A percentile compares a stretch with the other conserved stretches of the same genome.
Conservation (phyloP, 495 filamentous ascomycete species). For the Penicillium riverlandense region DNA sequence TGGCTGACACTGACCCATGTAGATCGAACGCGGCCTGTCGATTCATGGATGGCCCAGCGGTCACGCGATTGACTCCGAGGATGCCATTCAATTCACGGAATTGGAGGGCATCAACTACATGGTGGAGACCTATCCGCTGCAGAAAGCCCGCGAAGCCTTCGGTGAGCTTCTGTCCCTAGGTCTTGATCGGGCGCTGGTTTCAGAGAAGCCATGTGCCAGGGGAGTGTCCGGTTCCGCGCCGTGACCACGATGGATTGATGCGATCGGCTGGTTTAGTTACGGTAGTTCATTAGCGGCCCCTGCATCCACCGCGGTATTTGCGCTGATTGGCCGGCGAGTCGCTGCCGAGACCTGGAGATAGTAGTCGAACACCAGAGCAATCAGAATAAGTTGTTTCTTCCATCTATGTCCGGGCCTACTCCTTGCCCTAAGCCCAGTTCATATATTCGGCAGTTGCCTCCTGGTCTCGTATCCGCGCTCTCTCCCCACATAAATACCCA, state of each 20-base stretch:
- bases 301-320: background rate
- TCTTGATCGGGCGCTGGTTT: background rate
- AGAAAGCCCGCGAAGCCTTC: conserved; percentile 47
- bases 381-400: too few relatives aligned
- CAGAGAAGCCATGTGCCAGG: conserved; percentile 32
- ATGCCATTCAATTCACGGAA: conserved; percentile 55
- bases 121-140: conserved; percentile 56
- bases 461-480: too few relatives aligned
- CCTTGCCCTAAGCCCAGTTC: too few relatives aligned
- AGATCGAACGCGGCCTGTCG: conserved; percentile 37
- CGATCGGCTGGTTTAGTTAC: too few relatives aligned
- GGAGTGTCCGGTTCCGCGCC: conserved; percentile 41
- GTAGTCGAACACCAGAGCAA: too few relatives aligned
- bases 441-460: too few relatives aligned
- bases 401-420: too few relatives aligned
- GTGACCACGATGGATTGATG: conserved; percentile 45
- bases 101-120: conserved; percentile 52
- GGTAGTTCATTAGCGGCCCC: too few relatives aligned
- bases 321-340: conserved; percentile 5
- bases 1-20: background rate
- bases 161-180: conserved; percentile 8
- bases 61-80: conserved; percentile 56
- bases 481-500: too few relatives aligned
- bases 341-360: too few relatives aligned
- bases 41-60: conserved; percentile 59